Base-by-base conservation (phyloP, 352 stramenopile genomes). In the Aphanomyces stellatus region DNA sequence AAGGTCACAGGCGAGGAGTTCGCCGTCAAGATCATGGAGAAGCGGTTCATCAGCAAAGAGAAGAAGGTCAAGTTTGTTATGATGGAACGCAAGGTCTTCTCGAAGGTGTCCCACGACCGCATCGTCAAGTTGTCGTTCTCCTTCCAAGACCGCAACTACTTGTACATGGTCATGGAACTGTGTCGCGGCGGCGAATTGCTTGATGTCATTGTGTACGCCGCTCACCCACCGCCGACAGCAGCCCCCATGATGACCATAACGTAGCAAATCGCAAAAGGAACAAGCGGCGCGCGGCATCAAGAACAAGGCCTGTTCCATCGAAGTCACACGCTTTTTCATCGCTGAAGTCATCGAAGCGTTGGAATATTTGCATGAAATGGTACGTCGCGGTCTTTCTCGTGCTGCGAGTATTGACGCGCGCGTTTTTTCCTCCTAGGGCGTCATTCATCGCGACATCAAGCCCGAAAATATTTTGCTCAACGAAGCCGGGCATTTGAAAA, bases 381-480 rank as follows among this genome's bases (percentile, higher is more conserved):
- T 94, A 72, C 40, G 8, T 8, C 37, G 17, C 37, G 8, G 17
- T 17, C 37, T 43, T 43, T 55, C 6, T 37, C 17, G 19, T 35
- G 35, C 48, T 27, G 1, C 19, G 11, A 6, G 11, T 24, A 30
- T 51, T 13, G 3, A 43, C 15, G 17, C 15, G 49, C 0, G 22
- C 11, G 31, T 64, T 30, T 15, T 25, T 49, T 42, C 24, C 11
- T 25, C 66, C 19, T 74, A 98, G 75, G 83, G 91, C 71, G 80
- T 99, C 35, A 94, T 99, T 49, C 96, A 99, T 70, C 74, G 96
- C 41, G 96, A 99, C 77, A 96, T 99, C 62, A 97, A 97, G 67
- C 89, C 89, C 11, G 89, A 97, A 62, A 97, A 96, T 62, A 73
- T 96, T 31, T 76, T 97, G 4, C 72, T 97, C 8, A 91, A 78